Evolutionary conservation across 352 stramenopile genomes (phyloP), one percentile per base, ranked within the genome.

Genomic region (Pythium monospermum): DNA sequence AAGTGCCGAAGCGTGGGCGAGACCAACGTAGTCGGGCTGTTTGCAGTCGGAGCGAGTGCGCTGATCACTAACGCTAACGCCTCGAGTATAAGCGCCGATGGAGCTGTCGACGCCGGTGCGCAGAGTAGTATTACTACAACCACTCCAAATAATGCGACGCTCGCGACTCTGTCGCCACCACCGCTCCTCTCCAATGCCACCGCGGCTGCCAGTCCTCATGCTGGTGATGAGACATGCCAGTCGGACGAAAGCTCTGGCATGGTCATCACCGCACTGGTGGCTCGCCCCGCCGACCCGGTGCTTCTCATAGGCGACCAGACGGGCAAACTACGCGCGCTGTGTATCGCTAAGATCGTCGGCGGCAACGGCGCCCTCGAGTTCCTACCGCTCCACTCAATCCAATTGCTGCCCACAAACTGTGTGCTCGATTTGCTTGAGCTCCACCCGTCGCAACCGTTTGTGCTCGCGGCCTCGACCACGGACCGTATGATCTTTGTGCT

Each of bases 261-360:
- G n/a, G n/a, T n/a, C n/a, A 78, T 85, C 33, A 77, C 76, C 0
- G 67, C 76, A 1, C 37, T 91, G 0, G 72, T 65, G 7, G 64
- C 72, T 2, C 71, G 71, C 4, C 25, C 64, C 22, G 63, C 61
- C 1, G 81, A 92, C 32, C 81, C 81, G 1, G 25, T 92, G 10
- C 55, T 90, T 8, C 59, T 88, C 15, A 41, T 87, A 0, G 81
- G 78, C 5, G 81, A 92, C 39, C 57, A 72, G n/a, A 60, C 33
- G 2, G 81, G 81, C 28, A 72, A 71, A 7, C 45, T 92, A 18
- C 74, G 81, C n/a, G 71, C 64, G 1, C 32, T 90, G 0, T 84
- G 76, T 23, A 59, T 77, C 2, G 46, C 72, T 25, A 88, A 85
- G 43, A 19, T 75, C 23, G 65, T 85, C 16, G 69, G 71, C 0